These are phyloP conservation scores for Claviceps arundinis DNA, from an alignment of 2,329 filamentous ascomycete genomes.

Conservation along the genomic window DNA sequence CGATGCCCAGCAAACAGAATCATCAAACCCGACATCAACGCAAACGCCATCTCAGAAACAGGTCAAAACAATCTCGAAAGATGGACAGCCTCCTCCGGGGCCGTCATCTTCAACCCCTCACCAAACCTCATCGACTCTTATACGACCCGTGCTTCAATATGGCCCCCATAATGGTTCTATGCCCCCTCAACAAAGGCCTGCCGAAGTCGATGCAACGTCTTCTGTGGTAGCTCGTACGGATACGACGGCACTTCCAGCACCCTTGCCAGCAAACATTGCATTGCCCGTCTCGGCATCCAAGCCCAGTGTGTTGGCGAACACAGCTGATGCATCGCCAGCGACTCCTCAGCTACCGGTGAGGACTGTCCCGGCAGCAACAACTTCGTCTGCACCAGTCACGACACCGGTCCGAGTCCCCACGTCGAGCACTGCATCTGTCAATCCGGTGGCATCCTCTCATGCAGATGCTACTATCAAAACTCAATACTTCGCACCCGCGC, in stretches of 20 bases:
- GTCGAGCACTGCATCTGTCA: conserved; percentile 6
- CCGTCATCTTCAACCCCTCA: background rate
- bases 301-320: background rate
- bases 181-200: conserved; percentile 36
- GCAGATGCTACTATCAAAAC: background rate
- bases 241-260: conserved; percentile 7
- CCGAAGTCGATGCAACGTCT: conserved; percentile 9
- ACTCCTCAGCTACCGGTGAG: background rate
- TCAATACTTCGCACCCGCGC: background rate
- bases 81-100: background rate
- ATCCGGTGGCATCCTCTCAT: conserved; percentile 7
- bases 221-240: conserved; percentile 11
- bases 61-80: background rate
- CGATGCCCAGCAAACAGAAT: conserved; percentile 10
- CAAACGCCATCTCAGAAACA: conserved; percentile 12
- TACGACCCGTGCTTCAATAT: conserved; percentile 50
- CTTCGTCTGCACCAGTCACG: background rate
- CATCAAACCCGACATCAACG: background rate
- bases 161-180: conserved; percentile 50
- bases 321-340: background rate
- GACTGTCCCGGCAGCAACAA: background rate
- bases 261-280: conserved; percentile 1
- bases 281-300: background rate
- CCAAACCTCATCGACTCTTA: conserved; percentile 7
- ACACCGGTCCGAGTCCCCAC: background rate